Percentiles rank a stretch among this genome's conserved stretches.
These are phyloP conservation scores for Ilex paraguariensis DNA, from an alignment of 305 asterid genomes.

Conservation along the genomic window DNA sequence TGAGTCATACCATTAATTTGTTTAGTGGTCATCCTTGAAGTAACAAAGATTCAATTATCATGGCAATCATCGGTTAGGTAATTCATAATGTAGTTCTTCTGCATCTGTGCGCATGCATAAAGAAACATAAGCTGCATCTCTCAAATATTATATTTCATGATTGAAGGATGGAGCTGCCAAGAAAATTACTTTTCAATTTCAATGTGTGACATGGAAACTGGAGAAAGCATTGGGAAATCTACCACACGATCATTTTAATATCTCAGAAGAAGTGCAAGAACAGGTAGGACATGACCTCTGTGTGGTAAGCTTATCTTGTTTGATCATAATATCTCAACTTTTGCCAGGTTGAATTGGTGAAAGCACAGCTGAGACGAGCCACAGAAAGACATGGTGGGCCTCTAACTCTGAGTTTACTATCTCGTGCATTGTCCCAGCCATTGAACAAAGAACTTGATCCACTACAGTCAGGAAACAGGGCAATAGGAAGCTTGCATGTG, in stretches of 20 bases:
- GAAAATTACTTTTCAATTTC: background rate
- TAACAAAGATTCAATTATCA: too few species aligned
- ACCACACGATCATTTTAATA: background rate
- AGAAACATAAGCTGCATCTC: background rate
- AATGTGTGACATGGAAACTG: background rate
- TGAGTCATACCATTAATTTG: too few species aligned
- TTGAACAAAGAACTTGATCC: background rate
- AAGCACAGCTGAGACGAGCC: background rate
- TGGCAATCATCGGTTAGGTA: too few species aligned
- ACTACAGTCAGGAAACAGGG: background rate
- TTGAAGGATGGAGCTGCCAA: background rate
- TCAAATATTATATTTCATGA: background rate
- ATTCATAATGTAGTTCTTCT: too few species aligned
- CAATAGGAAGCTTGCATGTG: background rate
- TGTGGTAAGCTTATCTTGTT: background rate
- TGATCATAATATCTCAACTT: background rate
- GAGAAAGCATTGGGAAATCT: background rate
- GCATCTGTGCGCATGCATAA: too few species aligned
- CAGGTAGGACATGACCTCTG: background rate
- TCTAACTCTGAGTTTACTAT: background rate
- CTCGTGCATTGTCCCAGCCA: background rate
- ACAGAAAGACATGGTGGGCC: background rate
- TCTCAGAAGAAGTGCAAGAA: background rate
- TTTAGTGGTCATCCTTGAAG: too few species aligned
- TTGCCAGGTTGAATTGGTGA: background rate